phyloP scores from a whole-genome alignment of 306 rosid species.

The Cucurbita pepo region DNA sequence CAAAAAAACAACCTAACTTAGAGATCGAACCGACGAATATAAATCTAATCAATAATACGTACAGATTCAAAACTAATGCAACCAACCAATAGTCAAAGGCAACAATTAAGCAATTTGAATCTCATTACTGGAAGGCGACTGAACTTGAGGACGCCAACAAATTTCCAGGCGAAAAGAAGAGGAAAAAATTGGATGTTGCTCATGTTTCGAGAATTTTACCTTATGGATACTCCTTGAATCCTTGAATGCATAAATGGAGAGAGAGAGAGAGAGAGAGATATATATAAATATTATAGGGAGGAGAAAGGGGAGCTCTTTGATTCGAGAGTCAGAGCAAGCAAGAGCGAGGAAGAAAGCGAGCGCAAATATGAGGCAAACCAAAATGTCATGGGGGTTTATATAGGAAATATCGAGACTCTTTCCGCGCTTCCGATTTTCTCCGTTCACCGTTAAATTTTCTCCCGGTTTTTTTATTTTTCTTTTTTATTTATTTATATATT shows the following conservation, averaged over 20 bases:
- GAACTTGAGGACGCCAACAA: neutral
- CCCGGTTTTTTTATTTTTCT: constrained; percentile 3
- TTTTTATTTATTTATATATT: neutral
- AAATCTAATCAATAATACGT: neutral
- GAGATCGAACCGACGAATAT: neutral
- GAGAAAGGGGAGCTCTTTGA: constrained; percentile 18
- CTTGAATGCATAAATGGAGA: constrained; percentile 2
- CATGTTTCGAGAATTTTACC: neutral
- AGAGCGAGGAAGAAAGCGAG: constrained; percentile 12
- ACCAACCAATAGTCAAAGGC: constrained; percentile 5
- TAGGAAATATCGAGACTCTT: constrained; percentile 51
- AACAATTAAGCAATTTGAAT: neutral
- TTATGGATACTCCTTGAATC: neutral
- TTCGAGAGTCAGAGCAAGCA: constrained; percentile 19
- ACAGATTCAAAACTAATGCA: neutral
- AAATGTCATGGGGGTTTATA: constrained; percentile 53
- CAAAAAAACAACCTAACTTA: constrained; percentile 2
- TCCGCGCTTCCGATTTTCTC: constrained; percentile 19
- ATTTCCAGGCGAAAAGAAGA: neutral
- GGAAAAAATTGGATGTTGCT: neutral
- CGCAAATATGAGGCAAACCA: constrained; percentile 33
- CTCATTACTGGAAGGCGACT: constrained; percentile 3
- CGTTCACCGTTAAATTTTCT: constrained; percentile 27
- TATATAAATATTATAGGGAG: neutral
- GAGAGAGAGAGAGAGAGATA: neutral